Conservation (phyloP, 805 yeast genomes). For the Wickerhamiella domercqiae region DNA sequence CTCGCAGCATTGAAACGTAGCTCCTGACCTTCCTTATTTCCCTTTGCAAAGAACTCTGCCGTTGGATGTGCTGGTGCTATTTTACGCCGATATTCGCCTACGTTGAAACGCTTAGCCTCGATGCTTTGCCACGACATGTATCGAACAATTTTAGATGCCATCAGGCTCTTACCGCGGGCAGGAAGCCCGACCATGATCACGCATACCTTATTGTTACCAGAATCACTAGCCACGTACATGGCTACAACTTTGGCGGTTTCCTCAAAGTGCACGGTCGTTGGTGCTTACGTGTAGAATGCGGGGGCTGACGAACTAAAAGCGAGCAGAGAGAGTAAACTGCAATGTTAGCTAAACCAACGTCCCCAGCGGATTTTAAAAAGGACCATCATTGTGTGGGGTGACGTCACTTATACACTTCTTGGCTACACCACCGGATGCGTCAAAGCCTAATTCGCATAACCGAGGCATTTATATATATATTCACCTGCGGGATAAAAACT, state of each 20-base stretch:
- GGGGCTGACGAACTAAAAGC: no score
- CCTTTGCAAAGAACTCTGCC: conserved; percentile 66
- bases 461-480: no score
- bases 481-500: no score
- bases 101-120: conserved; percentile 74
- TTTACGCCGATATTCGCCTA: conserved; percentile 68
- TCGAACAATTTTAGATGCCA: conserved; percentile 85
- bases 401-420: conserved; percentile 28
- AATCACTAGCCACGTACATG: conserved; percentile 18
- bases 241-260: no score
- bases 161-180: conserved; percentile 78
- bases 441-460: no score
- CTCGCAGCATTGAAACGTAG: conserved; percentile 56
- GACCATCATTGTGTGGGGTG: no score
- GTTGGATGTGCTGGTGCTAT: conserved; percentile 39
- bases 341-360: no score
- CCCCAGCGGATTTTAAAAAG: no score
- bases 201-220: conserved; percentile 15
- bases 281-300: no score
- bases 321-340: no score
- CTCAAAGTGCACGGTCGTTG: no score
- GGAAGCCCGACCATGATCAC: conserved; percentile 29
- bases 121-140: conserved; percentile 87
- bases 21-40: conserved; percentile 47
- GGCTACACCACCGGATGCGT: no score